Evolutionary conservation across 345 rosid genomes (phyloP), one percentile per base, ranked within the genome.

Genomic region (Brassica nigra): DNA sequence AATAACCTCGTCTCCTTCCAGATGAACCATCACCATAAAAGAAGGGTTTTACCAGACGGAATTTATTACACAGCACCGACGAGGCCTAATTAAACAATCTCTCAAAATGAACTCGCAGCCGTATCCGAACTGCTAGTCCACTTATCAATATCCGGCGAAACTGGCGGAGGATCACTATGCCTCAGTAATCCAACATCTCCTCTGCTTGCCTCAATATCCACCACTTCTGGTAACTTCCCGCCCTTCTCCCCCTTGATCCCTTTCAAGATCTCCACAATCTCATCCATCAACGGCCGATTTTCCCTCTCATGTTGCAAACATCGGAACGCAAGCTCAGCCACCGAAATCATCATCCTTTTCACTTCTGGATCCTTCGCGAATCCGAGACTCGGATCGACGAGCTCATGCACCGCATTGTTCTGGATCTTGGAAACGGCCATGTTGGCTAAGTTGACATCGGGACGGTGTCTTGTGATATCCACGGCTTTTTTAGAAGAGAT

Each of bases 261-360:
- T 74, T 10, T 77, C 81, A 94, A 80, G 23, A 76, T 76, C 81
- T 84, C 82, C 44, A 87, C 7, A 4, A 88, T 91, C 86, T 91
- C 97, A 67, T 78, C 82, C 95, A 94, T 92, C 20, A 88, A 78
- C 28, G 97, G 98, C 85, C 98, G 84, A 76, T 85, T 73, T 2
- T 92, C 95, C 67, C 84, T 90, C 64, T 91, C 97, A 14, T 91
- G 87, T 76, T 94, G 97, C 77, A 94, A 66, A 76, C 98, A 94
- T 37, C 88, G 82, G 76, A 92, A 92, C 4, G 90, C 98, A 68
- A 94, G 73, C 66, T 86, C 97, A 1, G 95, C 90, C 0, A 92
- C 88, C 0, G 87, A 78, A 4, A 88, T 89, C 18, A 85, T 63
- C 86, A 16, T 81, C 70, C 62, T 85, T 74, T 77, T 80, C 5